These are phyloP conservation scores for Ajuga chamaepitys DNA, from an alignment of 257 asterid genomes.

Conservation along the genomic window DNA sequence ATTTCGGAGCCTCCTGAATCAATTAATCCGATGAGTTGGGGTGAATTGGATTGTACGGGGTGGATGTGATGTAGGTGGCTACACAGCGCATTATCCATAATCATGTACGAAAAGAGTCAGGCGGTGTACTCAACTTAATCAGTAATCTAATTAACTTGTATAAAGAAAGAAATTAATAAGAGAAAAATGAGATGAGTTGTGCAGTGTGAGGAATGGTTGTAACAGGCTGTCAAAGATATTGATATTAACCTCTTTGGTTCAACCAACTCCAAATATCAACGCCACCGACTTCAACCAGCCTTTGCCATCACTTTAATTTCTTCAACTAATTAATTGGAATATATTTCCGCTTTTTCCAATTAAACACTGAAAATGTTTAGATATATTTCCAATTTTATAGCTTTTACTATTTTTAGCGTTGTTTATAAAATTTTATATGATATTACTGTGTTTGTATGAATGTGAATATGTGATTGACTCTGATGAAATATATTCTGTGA, in stretches of 20 bases:
- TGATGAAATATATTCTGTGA: too few species aligned
- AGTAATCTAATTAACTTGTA: not conserved
- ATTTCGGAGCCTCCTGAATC: too few species aligned
- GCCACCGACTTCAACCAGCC: constrained; percentile 7
- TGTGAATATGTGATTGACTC: too few species aligned
- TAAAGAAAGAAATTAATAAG: too few species aligned
- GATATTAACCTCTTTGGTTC: constrained; percentile 9
- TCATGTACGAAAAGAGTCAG: not conserved
- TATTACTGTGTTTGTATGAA: too few species aligned
- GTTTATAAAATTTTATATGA: too few species aligned
- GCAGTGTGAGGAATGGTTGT: not conserved
- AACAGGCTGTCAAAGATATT: constrained; percentile 12
- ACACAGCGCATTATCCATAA: not conserved
- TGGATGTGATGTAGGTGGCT: not conserved
- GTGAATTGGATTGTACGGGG: too few species aligned
- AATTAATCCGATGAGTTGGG: too few species aligned
- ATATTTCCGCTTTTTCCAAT: too few species aligned
- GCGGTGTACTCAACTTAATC: not conserved
- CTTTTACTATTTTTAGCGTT: too few species aligned
- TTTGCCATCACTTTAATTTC: constrained; percentile 8
- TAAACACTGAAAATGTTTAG: too few species aligned
- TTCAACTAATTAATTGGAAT: not conserved
- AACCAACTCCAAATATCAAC: not conserved
- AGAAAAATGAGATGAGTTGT: not conserved
- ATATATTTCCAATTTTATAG: too few species aligned